Conservation (phyloP, 148 eudicot species). For the Rhododendron kiyosumense region DNA sequence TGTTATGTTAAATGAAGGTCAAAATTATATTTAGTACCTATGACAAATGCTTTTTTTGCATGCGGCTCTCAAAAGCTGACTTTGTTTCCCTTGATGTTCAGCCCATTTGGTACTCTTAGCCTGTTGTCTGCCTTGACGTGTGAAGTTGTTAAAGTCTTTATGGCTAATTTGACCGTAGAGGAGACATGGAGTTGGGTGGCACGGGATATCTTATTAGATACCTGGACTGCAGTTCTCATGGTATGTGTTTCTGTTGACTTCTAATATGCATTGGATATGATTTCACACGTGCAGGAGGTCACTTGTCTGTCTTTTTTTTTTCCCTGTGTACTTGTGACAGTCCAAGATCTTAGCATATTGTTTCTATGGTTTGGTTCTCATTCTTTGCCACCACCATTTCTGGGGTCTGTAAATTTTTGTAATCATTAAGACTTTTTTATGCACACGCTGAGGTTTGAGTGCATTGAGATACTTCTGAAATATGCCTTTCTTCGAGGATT, state of each 20-base stretch:
- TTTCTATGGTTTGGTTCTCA: not conserved
- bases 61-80: not conserved
- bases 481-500: not conserved
- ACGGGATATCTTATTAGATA: slow-evolving; percentile 90
- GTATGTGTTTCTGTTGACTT: slow-evolving; percentile 29
- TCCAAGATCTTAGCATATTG: not conserved
- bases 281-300: not conserved
- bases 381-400: not conserved
- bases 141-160: slow-evolving; percentile 75
- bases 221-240: slow-evolving; percentile 86
- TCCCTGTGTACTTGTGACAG: not conserved
- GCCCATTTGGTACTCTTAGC: slow-evolving; percentile 85
- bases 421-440: not conserved
- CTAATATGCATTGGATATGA: not conserved
- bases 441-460: not conserved
- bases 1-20: not conserved
- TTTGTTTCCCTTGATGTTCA: slow-evolving; percentile 26
- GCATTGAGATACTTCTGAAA: not conserved
- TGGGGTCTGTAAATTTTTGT: not conserved
- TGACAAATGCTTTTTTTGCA: not conserved
- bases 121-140: slow-evolving; percentile 81
- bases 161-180: slow-evolving; percentile 60
- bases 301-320: not conserved
- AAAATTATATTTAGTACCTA: not conserved
- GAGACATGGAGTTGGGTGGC: slow-evolving; percentile 99